phyloP scores from a whole-genome alignment of 495 filamentous ascomycete species.

The Penicillium waksmanii region DNA sequence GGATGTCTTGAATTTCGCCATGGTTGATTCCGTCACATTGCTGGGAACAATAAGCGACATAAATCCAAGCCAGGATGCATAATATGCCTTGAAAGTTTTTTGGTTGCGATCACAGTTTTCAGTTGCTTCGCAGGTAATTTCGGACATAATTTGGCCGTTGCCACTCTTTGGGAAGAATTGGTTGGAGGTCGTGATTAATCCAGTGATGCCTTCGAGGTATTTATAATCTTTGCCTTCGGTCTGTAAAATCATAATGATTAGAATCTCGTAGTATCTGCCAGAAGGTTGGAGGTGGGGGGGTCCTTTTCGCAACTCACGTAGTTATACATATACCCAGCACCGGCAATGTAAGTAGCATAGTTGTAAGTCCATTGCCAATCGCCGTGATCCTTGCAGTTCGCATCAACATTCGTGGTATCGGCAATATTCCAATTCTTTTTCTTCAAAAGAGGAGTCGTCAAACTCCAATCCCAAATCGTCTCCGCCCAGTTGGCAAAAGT shows the following conservation, averaged over 20 bases:
- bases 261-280: neutral
- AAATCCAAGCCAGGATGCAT: constrained; percentile 74
- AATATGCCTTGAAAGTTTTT: constrained; percentile 78
- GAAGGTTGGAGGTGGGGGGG: too few relatives aligned
- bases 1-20: constrained; percentile 65
- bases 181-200: constrained; percentile 31
- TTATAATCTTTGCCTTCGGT: constrained; percentile 11
- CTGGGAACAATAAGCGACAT: constrained; percentile 65
- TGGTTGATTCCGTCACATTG: constrained; percentile 59
- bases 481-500: constrained; percentile 69
- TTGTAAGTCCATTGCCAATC: constrained; percentile 71
- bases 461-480: constrained; percentile 68
- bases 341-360: constrained; percentile 67
- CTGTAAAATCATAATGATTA: constrained; percentile 1
- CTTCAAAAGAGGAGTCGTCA: constrained; percentile 49
- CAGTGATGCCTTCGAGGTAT: constrained; percentile 53
- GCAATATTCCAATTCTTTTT: constrained; percentile 53
- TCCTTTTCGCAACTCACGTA: constrained; percentile 17
- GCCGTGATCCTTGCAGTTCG: constrained; percentile 58
- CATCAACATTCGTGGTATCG: constrained; percentile 61
- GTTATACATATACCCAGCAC: constrained; percentile 51
- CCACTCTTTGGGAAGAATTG: constrained; percentile 49
- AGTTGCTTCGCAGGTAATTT: constrained; percentile 64
- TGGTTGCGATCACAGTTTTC: constrained; percentile 69
- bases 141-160: constrained; percentile 52